Conservation (phyloP, 2,329 filamentous ascomycete genomes). For the Pseudopithomyces chartarum region DNA sequence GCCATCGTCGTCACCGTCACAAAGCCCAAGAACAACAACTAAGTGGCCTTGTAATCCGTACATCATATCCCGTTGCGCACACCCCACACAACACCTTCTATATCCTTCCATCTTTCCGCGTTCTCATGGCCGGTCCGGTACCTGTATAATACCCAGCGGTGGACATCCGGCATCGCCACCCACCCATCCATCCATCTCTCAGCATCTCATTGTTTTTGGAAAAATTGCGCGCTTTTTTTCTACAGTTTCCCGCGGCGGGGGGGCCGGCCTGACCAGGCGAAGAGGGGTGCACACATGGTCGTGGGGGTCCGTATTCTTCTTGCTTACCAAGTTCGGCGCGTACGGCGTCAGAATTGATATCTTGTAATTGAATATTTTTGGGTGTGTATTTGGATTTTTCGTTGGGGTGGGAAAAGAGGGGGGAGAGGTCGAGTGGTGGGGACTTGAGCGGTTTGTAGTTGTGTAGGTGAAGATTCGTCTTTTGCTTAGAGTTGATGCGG, state of each 20-base stretch:
- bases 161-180: constrained; percentile 14
- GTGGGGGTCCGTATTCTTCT: not conserved
- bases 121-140: constrained; percentile 26
- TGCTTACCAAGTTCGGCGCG: not conserved
- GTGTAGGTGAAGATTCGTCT: not conserved
- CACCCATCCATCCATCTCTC: constrained; percentile 7
- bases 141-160: constrained; percentile 26
- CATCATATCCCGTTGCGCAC: constrained; percentile 1
- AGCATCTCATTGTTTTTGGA: constrained; percentile 11
- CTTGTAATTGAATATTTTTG: constrained; percentile 4
- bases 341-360: constrained; percentile 1
- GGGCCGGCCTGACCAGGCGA: not conserved
- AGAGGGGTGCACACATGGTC: not conserved
- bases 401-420: not conserved
- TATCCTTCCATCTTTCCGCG: constrained; percentile 21
- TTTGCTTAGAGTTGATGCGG: not conserved
- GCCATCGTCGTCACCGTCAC: constrained; percentile 40
- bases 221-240: constrained; percentile 6
- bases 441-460: not conserved
- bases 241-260: too few species aligned
- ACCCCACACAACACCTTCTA: constrained; percentile 15
- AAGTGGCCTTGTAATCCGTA: constrained; percentile 4
- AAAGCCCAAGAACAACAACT: constrained; percentile 15
- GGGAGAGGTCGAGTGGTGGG: not conserved
- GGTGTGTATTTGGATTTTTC: not conserved